phyloP scores from a whole-genome alignment of 495 filamentous ascomycete genomes.

The Oleoguttula mirabilis region DNA sequence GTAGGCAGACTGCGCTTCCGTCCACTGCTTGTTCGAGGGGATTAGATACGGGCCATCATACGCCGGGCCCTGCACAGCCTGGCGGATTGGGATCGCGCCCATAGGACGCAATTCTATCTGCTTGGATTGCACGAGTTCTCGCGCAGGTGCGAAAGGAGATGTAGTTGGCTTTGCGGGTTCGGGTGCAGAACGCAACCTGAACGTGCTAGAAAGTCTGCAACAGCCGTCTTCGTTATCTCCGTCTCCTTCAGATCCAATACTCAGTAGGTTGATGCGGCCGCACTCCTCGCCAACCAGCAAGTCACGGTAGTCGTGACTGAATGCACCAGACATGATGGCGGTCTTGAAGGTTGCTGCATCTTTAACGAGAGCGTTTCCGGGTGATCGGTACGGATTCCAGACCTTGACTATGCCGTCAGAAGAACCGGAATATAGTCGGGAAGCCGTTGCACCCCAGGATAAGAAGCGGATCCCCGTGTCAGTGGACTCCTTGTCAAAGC shows the following conservation, averaged over 20 bases:
- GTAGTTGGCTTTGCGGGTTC: background rate
- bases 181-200: background rate
- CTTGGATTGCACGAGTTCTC: constrained; percentile 12
- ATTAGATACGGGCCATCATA: constrained; percentile 18
- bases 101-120: constrained; percentile 23
- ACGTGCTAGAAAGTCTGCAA: background rate
- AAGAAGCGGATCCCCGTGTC: constrained; percentile 76
- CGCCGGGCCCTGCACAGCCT: constrained; percentile 28
- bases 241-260: constrained; percentile 20
- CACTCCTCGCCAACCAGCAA: constrained; percentile 66
- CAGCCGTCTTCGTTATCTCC: constrained; percentile 9
- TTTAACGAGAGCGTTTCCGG: constrained; percentile 49
- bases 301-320: constrained; percentile 58
- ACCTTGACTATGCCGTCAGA: constrained; percentile 78
- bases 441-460: constrained; percentile 58
- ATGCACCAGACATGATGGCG: constrained; percentile 53
- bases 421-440: constrained; percentile 76
- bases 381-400: constrained; percentile 62
- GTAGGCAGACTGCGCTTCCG: constrained; percentile 3
- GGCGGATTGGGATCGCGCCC: constrained; percentile 27
- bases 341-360: constrained; percentile 41
- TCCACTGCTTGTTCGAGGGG: background rate
- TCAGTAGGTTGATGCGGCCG: constrained; percentile 58
- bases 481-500: constrained; percentile 46
- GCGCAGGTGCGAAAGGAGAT: constrained; percentile 11